Base-by-base conservation (phyloP, 2,329 filamentous ascomycete species). In the Alternaria gansuensis region DNA sequence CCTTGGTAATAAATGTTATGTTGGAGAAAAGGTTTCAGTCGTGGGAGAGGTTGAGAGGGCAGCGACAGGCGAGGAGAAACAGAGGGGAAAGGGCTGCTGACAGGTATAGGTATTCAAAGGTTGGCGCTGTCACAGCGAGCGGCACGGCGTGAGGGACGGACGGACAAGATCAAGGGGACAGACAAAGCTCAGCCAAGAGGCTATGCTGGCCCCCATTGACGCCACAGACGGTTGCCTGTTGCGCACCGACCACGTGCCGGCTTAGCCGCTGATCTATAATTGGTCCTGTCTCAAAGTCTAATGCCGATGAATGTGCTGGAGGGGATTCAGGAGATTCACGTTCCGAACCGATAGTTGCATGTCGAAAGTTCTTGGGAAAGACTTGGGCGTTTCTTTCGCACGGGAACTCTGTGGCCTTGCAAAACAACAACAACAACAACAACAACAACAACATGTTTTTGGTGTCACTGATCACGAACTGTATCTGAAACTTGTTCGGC, bases 261-360 rank as follows among this genome's bases (percentile, higher is more conserved):
- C 10, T 57, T 68, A 61, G 63, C 60, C 46, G 45, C 43, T 10
- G 41, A 40, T 39, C 65, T 65, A 66, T 68, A 50, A 65, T 65
- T 69, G 66, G 65, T 44, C 41, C 33, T 31, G 50, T 54, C 54
- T 54, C 54, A 58, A 41, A 17, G 40, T 50, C 21, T 4, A 34
- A 51, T 39, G n/a, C 21, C 11, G 33, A 28, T 28, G 40, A 29
- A 51, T 21, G 33, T 44, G 57, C 28, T 26, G 23, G 29, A 39
- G 13, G 36, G 13, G 34, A 13, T 24, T 43, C 24, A 23, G 14
- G 44, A 4, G 29, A 44, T 31, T 34, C 9, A 37, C 23, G 13
- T 50, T 50, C 34, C 31, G 23, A 28, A 17, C 17, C 17, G 17
- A 17, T 17, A 17, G 17, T 17, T 26, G 13, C 21, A 37, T 40